Conservation (phyloP, 139 green algal species). For the Haematococcus lacustris region DNA sequence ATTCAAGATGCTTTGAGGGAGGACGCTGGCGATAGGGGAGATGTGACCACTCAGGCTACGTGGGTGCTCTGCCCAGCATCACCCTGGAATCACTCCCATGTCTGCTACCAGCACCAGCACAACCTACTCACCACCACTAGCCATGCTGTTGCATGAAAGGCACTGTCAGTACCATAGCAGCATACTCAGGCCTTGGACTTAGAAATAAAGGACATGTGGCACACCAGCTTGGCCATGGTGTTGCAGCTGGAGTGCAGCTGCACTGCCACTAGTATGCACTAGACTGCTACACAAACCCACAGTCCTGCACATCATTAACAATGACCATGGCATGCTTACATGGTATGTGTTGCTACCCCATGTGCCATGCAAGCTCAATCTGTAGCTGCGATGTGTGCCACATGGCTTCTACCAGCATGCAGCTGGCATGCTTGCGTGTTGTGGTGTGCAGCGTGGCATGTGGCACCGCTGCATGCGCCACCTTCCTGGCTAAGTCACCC, state of each 20-base stretch:
- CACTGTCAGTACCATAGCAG: background rate
- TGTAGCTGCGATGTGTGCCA: background rate
- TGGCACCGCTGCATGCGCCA: slow-evolving; percentile 56
- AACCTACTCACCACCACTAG: no score
- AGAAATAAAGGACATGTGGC: no score
- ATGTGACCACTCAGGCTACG: slow-evolving; percentile 87
- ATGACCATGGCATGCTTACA: background rate
- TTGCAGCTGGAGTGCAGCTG: no score
- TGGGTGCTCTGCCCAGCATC: slow-evolving; percentile 19
- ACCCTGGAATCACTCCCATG: no score
- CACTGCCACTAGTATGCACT: no score
- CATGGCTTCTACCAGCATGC: background rate
- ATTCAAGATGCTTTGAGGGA: slow-evolving; percentile 48
- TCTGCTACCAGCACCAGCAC: background rate
- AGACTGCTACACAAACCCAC: background rate
- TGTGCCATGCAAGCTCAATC: no score
- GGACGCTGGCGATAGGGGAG: slow-evolving; percentile 78
- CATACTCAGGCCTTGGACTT: background rate
- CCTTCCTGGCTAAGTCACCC: slow-evolving; percentile 87
- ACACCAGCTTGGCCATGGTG: no score
- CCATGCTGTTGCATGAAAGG: no score
- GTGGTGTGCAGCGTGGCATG: slow-evolving; percentile 58
- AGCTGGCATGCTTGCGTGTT: background rate
- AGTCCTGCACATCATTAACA: background rate
- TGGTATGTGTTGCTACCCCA: no score